Base-by-base conservation (phyloP, 1,284 basidiomycete genomes). In the Irpex rosettiformis region DNA sequence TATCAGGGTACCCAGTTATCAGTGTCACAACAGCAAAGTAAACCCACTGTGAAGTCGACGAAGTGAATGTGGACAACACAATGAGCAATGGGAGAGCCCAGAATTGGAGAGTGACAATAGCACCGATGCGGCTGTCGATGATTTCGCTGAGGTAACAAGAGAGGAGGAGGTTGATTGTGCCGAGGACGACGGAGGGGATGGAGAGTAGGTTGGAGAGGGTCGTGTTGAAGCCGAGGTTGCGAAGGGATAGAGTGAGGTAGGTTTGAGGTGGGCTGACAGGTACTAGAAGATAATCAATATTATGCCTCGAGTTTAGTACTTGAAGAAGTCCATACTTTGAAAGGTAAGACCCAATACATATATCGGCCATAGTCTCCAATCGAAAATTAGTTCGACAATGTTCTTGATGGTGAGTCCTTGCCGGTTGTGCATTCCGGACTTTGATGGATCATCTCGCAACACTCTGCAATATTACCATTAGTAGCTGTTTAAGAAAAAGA, bases 351-450 rank as follows among this genome's bases (percentile, higher is more conserved):
- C 83, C 70, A 88, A 69, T 7, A 83, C 72, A 63, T 90, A 90
- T 29, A 91, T 62, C 0, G 88, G 88, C 86, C 88, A 91, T 58
- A 90, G 70, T 60, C 85, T 81, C 65, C 83, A 88, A 66, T 91
- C 87, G 33, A 75, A 77, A 2, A 89, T 59, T 1, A 83, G 79
- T n/a, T 69, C 70, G 75, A 78, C 85, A 6, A 90, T 73, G 58
- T 80, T 79, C 63, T 74, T 77, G 7, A 79, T 29, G 0, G 78
- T 76, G 16, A 91, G 68, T 0, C 84, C 85, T 69, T 92, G 80
- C 21, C 90, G 82, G 62, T 93, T 93, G 72, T 92, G 88, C 89
- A 92, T 92, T 62, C 84, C 82, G 6, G 82, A 81, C 76, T 91
- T 88, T 11, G 79, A 75, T 1, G 84, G 88, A 62, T 91, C 88